Evolutionary conservation across 78 protist species (phyloP), one percentile per base, ranked within the genome.

Genomic region (Reticulomyxa filosa): DNA sequence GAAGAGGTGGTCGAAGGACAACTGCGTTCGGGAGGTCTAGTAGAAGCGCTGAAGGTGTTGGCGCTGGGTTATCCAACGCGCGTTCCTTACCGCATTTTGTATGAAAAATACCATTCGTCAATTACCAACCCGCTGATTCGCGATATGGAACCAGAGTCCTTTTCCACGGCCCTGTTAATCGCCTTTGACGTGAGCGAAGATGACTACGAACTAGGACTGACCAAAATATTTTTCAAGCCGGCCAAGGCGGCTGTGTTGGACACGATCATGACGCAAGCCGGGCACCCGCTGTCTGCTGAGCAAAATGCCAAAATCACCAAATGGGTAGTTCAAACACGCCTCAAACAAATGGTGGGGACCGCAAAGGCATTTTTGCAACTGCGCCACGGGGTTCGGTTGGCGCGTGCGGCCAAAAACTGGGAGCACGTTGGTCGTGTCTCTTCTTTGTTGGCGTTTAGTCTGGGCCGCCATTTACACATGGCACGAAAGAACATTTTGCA

Each of bases 1-100:
- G 79, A 29, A 30, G 46, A 10, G 42, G 34, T 26, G 52, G 65
- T 59, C 25, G 38, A 30, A 8, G 20, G 10, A 11, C 65, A 59
- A 22, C 38, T 59, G 65, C 32, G 65, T 11, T 59, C 52, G 20
- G 65, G 65, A 38, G 65, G 65, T 7, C 65, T 59, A 13, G 37
- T 59, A n/a, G 65, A 59, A 33, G 65, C 65, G 8, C 10, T 59
- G 17, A 8, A 17, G 6, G 37, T 59, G 52, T 38, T 59, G 52
- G 37, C 34, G 25, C 25, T 10, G n/a, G 65, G 65, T 5, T 59
- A 25, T 22, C 65, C 65, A 8, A 59, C 65, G 38, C 65, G 65
- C 38, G 10, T 8, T 10, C 8, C 11, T 38, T 59, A 59, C 38
- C 46, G 37, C 20, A 46, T 27, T 10, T 32, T 55, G 13, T 55